phyloP scores from a whole-genome alignment of 2,329 filamentous ascomycete genomes.

The Aspergillus hiratsukae region DNA sequence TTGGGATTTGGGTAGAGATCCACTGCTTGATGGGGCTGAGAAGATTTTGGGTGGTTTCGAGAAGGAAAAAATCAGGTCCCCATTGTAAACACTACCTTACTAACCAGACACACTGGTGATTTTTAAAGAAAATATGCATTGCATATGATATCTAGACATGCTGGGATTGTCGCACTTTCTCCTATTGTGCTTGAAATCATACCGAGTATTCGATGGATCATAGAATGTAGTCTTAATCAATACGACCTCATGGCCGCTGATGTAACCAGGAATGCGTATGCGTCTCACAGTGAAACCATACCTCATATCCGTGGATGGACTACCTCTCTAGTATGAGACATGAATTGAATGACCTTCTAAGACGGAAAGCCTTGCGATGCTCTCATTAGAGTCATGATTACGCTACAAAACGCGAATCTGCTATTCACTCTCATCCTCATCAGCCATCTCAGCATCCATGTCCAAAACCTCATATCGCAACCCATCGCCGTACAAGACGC shows the following conservation, averaged over 20 bases:
- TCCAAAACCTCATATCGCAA: conserved; percentile 55
- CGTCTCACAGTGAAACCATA: conserved; percentile 5
- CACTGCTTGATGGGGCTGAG: neutral
- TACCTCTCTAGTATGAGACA: neutral
- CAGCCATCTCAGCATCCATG: conserved; percentile 43
- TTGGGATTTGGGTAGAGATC: neutral
- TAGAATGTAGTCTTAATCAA: neutral
- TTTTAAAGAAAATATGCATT: neutral
- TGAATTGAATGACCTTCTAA: neutral
- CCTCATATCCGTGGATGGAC: too few relatives aligned
- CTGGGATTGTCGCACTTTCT: neutral
- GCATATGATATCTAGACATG: too few relatives aligned
- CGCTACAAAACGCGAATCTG: neutral
- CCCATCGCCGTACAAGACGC: conserved; percentile 52
- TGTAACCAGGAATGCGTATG: neutral
- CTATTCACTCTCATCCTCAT: conserved; percentile 24
- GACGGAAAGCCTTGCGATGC: neutral
- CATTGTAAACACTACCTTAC: neutral
- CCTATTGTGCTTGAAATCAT: neutral
- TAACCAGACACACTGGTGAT: neutral
- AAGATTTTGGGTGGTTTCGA: neutral
- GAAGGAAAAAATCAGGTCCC: neutral
- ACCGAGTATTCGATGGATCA: neutral
- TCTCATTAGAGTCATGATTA: neutral
- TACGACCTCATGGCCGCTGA: neutral